Conservation (phyloP, 768 basidiomycete genomes). For the Lentinus brumalis region DNA sequence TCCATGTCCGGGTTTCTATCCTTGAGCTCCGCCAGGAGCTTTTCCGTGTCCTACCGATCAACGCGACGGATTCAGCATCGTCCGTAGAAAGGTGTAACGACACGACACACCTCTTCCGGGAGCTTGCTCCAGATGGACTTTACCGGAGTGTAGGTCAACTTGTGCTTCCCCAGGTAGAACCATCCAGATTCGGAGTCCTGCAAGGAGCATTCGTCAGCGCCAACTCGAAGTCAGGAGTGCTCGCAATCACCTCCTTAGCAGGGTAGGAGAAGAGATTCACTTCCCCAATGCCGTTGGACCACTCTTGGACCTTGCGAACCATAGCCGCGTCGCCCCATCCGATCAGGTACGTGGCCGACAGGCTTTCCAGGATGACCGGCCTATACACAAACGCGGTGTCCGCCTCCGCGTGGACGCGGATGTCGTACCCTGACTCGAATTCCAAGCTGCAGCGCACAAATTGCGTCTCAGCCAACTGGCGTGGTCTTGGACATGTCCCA, state of each 20-base stretch:
- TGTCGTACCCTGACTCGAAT: slow-evolving; percentile 35
- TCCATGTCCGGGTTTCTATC: slow-evolving; percentile 34
- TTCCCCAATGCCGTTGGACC: slow-evolving; percentile 12
- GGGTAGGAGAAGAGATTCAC: slow-evolving; percentile 58
- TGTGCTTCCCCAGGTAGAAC: slow-evolving; percentile 20
- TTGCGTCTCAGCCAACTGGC: neutral
- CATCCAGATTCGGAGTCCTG: slow-evolving; percentile 12
- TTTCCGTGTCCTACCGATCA: slow-evolving; percentile 28
- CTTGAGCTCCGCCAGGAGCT: slow-evolving; percentile 33
- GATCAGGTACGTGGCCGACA: slow-evolving; percentile 44
- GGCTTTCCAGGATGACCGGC: slow-evolving; percentile 55
- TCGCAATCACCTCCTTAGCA: slow-evolving; percentile 41
- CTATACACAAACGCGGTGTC: slow-evolving; percentile 54
- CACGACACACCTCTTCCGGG: slow-evolving; percentile 4
- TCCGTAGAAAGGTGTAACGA: neutral
- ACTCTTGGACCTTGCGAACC: slow-evolving; percentile 36
- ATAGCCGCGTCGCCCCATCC: slow-evolving; percentile 49
- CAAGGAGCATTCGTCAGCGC: neutral
- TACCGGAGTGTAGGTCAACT: slow-evolving; percentile 1
- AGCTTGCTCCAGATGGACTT: slow-evolving; percentile 12
- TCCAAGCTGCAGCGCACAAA: slow-evolving; percentile 7
- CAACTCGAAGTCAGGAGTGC: neutral
- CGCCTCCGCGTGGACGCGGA: slow-evolving; percentile 42
- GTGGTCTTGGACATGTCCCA: neutral
- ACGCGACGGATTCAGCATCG: neutral